Evolutionary conservation across 139 green algal genomes (phyloP).

Genomic region (Edaphochlamys debaryana): DNA sequence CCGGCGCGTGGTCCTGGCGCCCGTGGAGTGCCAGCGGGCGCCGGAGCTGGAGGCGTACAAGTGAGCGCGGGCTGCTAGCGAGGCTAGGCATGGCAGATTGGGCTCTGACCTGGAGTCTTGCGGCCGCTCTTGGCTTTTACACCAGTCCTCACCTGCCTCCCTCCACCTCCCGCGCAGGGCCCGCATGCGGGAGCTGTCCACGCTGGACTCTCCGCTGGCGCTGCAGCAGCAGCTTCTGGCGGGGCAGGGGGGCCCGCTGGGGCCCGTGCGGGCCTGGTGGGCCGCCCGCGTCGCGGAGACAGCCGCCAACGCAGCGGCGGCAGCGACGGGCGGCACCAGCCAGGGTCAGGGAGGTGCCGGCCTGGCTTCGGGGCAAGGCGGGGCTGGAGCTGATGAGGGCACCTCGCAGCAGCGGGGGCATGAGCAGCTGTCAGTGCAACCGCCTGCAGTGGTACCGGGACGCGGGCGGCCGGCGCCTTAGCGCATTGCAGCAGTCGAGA

Average conservation of each 20-base stretch:
- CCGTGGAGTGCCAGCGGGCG: slow-evolving; percentile 54
- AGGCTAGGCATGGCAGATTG: background rate
- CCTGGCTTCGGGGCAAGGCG: too few species aligned
- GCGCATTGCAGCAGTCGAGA: too few species aligned
- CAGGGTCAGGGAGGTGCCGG: too few species aligned
- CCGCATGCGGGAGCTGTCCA: slow-evolving; percentile 16
- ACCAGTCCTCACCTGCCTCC: background rate
- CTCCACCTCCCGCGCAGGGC: background rate
- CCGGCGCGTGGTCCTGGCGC: slow-evolving; percentile 61
- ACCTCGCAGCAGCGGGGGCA: too few species aligned
- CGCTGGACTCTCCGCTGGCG: slow-evolving; percentile 6
- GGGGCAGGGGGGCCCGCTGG: background rate
- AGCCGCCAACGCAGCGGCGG: too few species aligned
- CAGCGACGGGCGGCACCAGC: too few species aligned
- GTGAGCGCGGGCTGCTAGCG: background rate
- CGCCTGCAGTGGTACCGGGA: too few species aligned
- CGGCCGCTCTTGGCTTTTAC: background rate
- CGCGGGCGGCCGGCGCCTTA: too few species aligned
- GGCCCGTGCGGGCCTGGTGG: background rate
- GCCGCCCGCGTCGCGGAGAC: too few species aligned
- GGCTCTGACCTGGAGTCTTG: background rate
- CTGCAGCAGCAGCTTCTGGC: slow-evolving; percentile 10
- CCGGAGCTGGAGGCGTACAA: slow-evolving; percentile 51
- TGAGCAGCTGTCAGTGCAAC: too few species aligned
- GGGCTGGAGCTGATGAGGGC: too few species aligned